These are phyloP conservation scores for Carex arenaria DNA, from an alignment of 202 grass and related monocot species.

Conservation along the genomic window DNA sequence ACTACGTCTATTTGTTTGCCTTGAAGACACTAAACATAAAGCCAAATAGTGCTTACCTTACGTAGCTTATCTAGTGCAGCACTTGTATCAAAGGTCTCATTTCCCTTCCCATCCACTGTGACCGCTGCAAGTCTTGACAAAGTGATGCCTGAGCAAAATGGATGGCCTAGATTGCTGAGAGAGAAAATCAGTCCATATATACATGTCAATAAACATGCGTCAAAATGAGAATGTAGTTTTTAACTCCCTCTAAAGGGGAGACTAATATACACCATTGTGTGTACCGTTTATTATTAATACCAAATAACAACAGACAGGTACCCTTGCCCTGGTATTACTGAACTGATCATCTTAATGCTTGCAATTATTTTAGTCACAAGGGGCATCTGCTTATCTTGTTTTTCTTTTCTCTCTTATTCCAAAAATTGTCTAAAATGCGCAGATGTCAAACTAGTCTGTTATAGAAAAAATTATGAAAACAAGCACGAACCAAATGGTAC, in stretches of 20 bases:
- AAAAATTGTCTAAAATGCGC: neutral
- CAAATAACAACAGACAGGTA: neutral
- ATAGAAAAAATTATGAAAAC: neutral
- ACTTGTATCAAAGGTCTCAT: constrained; percentile 98
- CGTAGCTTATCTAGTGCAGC: constrained; percentile 89
- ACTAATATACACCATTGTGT: neutral
- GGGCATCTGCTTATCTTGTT: constrained; percentile 3
- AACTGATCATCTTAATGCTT: constrained; percentile 1
- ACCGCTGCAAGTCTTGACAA: constrained; percentile 94
- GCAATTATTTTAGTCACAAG: neutral
- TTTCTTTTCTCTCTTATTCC: neutral
- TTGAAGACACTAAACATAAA: neutral
- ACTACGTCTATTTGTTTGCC: neutral
- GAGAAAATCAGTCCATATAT: neutral
- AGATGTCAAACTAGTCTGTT: neutral
- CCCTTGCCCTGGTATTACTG: neutral
- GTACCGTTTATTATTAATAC: neutral
- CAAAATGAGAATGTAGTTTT: neutral
- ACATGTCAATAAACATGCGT: constrained; percentile 5
- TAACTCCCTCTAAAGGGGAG: neutral
- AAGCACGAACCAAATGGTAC: neutral
- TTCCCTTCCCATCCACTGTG: constrained; percentile 85
- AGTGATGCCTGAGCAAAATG: constrained; percentile 80
- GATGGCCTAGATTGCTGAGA: constrained; percentile 77
- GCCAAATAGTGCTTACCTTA: constrained; percentile 58